These are phyloP conservation scores for Fusarium secorum DNA, from an alignment of 2,329 filamentous ascomycete genomes.

Conservation along the genomic window DNA sequence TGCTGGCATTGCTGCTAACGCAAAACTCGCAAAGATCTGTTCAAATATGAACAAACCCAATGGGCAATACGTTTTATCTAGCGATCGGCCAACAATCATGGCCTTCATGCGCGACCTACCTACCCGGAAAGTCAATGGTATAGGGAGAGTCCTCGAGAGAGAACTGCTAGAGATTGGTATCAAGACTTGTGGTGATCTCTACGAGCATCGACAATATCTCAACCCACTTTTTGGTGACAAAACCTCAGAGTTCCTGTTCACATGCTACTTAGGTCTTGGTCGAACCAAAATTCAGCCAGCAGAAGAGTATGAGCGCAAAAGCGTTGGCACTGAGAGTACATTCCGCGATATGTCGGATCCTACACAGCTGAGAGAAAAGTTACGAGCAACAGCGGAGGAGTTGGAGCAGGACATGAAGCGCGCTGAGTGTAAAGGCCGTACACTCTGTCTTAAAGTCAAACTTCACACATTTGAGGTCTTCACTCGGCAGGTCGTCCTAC, in stretches of 20 bases:
- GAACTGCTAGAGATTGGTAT: conserved; percentile 89
- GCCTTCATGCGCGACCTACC: conserved; percentile 84
- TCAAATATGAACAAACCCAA: conserved; percentile 98
- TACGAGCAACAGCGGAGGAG: conserved; percentile 82
- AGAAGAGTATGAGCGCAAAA: conserved; percentile 90
- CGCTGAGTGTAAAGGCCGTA: conserved; percentile 88
- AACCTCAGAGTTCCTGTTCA: conserved; percentile 84
- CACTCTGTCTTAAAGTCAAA: conserved; percentile 90
- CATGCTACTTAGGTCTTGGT: conserved; percentile 85
- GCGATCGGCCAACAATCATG: conserved; percentile 78
- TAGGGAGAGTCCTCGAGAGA: conserved; percentile 93
- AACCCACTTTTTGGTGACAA: conserved; percentile 89
- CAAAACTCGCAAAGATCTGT: conserved; percentile 92
- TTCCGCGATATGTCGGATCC: conserved; percentile 82
- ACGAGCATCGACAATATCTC: conserved; percentile 75
- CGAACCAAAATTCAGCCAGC: conserved; percentile 85
- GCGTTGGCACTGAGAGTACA: conserved; percentile 91
- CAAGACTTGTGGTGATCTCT: conserved; percentile 89
- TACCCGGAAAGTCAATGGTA: conserved; percentile 90
- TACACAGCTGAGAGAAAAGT: conserved; percentile 74
- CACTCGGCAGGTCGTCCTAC: conserved; percentile 79
- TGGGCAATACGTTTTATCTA: conserved; percentile 82
- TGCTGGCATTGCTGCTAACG: conserved; percentile 92
- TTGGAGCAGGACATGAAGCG: conserved; percentile 84
- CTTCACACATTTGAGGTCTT: conserved; percentile 92